phyloP scores from a whole-genome alignment of 352 stramenopile species.

The Phytopythium montanum region DNA sequence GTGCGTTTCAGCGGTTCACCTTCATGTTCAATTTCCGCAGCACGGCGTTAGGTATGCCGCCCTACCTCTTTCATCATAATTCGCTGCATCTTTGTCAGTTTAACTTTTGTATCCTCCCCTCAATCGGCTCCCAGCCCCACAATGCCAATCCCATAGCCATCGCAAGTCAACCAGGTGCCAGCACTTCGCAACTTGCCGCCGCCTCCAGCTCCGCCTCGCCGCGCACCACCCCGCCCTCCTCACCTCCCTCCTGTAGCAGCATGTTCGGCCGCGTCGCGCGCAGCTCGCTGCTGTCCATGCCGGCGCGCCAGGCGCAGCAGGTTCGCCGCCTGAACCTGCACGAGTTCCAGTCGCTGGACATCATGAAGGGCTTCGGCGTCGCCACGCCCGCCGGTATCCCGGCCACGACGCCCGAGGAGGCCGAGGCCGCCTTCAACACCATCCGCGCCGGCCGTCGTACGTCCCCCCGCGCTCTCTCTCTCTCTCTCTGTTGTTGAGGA shows the following conservation, averaged over 20 bases:
- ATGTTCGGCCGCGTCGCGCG: constrained; percentile 57
- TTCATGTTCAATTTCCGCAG: neutral
- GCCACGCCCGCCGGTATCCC: constrained; percentile 64
- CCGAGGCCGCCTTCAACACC: constrained; percentile 73
- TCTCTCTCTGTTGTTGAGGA: neutral
- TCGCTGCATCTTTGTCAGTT: neutral
- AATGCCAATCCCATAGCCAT: too few species aligned
- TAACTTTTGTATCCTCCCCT: neutral
- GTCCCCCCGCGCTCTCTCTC: constrained; percentile 19
- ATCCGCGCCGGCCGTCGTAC: constrained; percentile 72
- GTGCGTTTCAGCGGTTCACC: constrained; percentile 1
- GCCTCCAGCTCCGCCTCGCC: constrained; percentile 1
- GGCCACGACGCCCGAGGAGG: constrained; percentile 77
- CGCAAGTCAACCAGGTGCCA: neutral
- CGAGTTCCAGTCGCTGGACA: constrained; percentile 93
- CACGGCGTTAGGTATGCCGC: neutral
- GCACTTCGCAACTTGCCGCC: constrained; percentile 7
- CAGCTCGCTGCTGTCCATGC: constrained; percentile 50
- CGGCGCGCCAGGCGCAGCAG: constrained; percentile 49
- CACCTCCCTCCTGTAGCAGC: neutral
- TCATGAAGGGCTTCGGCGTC: constrained; percentile 91
- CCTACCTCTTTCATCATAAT: neutral
- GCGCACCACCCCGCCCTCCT: neutral
- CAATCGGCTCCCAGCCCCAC: too few species aligned
- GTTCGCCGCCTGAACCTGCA: constrained; percentile 91